phyloP scores from a whole-genome alignment of 2,329 filamentous ascomycete genomes.

The Ophiostoma fasciatum region DNA sequence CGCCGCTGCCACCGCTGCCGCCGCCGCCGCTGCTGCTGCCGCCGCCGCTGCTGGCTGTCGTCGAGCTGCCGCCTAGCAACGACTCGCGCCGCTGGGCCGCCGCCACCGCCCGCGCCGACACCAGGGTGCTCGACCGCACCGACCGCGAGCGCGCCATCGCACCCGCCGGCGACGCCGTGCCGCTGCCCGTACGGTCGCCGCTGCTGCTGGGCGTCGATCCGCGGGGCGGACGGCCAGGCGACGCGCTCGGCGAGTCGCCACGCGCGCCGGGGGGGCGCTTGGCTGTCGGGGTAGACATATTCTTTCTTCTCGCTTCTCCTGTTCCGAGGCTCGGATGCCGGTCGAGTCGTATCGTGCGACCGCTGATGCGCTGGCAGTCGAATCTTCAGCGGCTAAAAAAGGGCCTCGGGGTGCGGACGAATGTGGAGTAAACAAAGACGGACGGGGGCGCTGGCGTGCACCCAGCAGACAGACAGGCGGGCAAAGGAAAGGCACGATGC shows the following conservation, averaged over 20 bases:
- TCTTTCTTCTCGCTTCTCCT: too few species aligned
- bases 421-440: slow-evolving; percentile 5
- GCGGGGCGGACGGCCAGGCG: slow-evolving; percentile 25
- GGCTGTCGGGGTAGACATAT: slow-evolving; percentile 36
- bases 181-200: slow-evolving; percentile 5
- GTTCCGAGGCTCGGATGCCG: too few species aligned
- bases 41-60: not conserved
- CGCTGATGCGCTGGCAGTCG: too few species aligned
- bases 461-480: too few species aligned
- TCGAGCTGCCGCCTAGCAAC: slow-evolving; percentile 23
- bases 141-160: slow-evolving; percentile 45
- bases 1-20: slow-evolving; percentile 46
- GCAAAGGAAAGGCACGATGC: too few species aligned
- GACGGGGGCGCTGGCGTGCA: too few species aligned
- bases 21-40: not conserved
- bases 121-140: slow-evolving; percentile 46
- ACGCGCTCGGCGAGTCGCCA: slow-evolving; percentile 20
- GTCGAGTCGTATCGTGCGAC: too few species aligned
- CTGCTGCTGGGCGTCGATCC: slow-evolving; percentile 29
- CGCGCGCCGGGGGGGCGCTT: slow-evolving; percentile 37
- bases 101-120: slow-evolving; percentile 50
- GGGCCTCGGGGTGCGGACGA: not conserved
- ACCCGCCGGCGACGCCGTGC: slow-evolving; percentile 25
- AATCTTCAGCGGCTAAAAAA: not conserved
- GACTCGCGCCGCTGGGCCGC: slow-evolving; percentile 46